A percentile compares a stretch with the other conserved stretches of the same genome.
phyloP scores from a whole-genome alignment of 176 grass and related monocot genomes.

The Dendrocalamus sinicus region DNA sequence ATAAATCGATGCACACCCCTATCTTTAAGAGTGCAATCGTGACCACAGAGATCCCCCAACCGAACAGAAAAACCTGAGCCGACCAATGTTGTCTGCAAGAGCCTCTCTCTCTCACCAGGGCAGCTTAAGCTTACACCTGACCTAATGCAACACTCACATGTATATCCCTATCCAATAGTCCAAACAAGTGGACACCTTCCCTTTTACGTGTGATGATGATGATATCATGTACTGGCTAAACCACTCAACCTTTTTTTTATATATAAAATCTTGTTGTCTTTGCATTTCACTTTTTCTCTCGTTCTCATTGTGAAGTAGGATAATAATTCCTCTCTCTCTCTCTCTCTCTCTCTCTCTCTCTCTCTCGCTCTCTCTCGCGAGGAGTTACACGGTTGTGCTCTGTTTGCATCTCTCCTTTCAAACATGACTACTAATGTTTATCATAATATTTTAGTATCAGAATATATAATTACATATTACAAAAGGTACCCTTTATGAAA shows the following conservation, averaged over 20 bases:
- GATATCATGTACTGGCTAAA: slow-evolving; percentile 21
- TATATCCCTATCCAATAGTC: not conserved
- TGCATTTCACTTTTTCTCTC: not conserved
- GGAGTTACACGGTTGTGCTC: not conserved
- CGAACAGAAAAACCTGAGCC: slow-evolving; percentile 11
- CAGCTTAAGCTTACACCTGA: too few relatives aligned
- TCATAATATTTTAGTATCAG: too few relatives aligned
- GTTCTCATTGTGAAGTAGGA: not conserved
- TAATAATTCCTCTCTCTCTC: too few relatives aligned
- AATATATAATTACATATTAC: too few relatives aligned
- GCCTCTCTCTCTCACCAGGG: not conserved
- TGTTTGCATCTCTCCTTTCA: not conserved
- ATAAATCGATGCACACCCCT: too few relatives aligned
- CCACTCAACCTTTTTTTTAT: not conserved
- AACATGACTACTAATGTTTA: too few relatives aligned
- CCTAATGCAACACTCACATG: not conserved
- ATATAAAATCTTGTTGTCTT: not conserved
- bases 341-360: too few relatives aligned
- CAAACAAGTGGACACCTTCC: slow-evolving; percentile 11
- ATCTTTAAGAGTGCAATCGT: too few relatives aligned
- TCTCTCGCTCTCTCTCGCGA: not conserved
- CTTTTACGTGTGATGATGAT: not conserved
- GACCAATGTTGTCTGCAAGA: slow-evolving; percentile 24
- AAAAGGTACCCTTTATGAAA: too few relatives aligned
- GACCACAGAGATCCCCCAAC: too few relatives aligned